Evolutionary conservation across 257 asterid species (phyloP), one percentile per base, ranked within the genome.

Genomic region (Ophiorrhiza pumila): DNA sequence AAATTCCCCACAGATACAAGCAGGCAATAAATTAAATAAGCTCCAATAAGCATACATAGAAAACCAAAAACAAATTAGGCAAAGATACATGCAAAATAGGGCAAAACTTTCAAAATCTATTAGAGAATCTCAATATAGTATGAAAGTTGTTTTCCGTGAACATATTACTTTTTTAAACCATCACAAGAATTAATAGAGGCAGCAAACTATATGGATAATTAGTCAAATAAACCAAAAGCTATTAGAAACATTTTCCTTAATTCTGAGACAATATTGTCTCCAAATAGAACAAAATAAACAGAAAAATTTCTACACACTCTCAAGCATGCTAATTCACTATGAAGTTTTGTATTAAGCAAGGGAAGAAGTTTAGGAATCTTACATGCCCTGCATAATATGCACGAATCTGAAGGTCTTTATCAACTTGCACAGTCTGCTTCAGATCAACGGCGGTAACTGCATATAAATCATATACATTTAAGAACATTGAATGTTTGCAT

Each of bases 361-460:
- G 73, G 22, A 37, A 70, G 74, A 56, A 62, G 57, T 68, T 76
- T 22, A 27, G 64, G 47, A 78, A 70, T 42, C 89, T 71, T 85
- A 93, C 98, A 85, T 94, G 98, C 71, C 98, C 98, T 39, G 98
- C 98, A 69, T 94, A 93, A 83, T 93, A 91, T 72, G 98, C 97
- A 69, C 96, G 89, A 74, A 91, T 93, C 79, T 89, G 96, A 64
- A 94, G 89, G 68, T 91, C 95, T 66, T 85, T 75, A 74, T 91
- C 96, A 68, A 93, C 96, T 77, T 86, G 91, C 78, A 91, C 56
- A 59, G 92, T 87, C 87, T 94, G 98, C 87, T 91, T 94, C 82
- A 94, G 76, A 80, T 94, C 97, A 80, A 94, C 95, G 11, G 95
- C 95, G 61, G 82, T 91, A 74, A 91, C 97, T 90, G 84, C 78